phyloP scores from a whole-genome alignment of 768 basidiomycete species.

The Podaxis sp. region DNA sequence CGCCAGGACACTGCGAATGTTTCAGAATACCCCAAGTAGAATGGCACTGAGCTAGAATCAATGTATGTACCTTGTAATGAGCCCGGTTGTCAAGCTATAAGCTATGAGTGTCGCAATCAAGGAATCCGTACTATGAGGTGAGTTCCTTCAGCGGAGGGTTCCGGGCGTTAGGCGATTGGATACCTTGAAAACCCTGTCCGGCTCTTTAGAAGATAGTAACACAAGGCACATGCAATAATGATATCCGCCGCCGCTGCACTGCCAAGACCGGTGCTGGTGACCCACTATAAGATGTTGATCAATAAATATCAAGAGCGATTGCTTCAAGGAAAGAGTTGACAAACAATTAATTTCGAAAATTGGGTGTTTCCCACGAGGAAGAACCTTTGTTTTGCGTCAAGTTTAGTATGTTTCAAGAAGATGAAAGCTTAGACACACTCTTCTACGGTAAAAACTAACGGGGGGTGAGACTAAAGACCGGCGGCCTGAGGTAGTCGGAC shows the following conservation, averaged over 20 bases:
- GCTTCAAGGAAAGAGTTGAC: slow-evolving; percentile 15
- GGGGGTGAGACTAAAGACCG: slow-evolving; percentile 3
- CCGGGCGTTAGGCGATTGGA: not conserved
- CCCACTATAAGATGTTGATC: slow-evolving; percentile 47
- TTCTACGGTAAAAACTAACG: slow-evolving; percentile 45
- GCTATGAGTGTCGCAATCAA: slow-evolving; percentile 42
- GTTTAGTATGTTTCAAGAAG: slow-evolving; percentile 1
- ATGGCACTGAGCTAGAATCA: not conserved
- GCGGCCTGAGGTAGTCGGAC: slow-evolving; percentile 2
- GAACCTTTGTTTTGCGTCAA: slow-evolving; percentile 27
- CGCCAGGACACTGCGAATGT: slow-evolving; percentile 35
- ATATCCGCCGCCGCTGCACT: slow-evolving; percentile 50
- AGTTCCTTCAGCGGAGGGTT: not conserved
- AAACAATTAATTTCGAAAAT: slow-evolving; percentile 37
- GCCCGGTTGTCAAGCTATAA: slow-evolving; percentile 45
- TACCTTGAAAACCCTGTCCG: slow-evolving; percentile 47
- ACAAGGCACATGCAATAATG: slow-evolving; percentile 47
- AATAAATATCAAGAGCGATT: slow-evolving; percentile 30
- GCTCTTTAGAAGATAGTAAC: slow-evolving; percentile 46
- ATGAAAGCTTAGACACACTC: slow-evolving; percentile 31
- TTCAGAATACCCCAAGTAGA: not conserved
- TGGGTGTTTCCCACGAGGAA: slow-evolving; percentile 31
- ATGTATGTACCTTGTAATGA: slow-evolving; percentile 39
- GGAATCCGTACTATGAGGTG: slow-evolving; percentile 38
- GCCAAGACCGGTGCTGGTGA: slow-evolving; percentile 46